A percentile compares a stretch with the other conserved stretches of the same genome.
Evolutionary conservation across 2,329 filamentous ascomycete genomes (phyloP).

Genomic region (Davidsoniella australis): DNA sequence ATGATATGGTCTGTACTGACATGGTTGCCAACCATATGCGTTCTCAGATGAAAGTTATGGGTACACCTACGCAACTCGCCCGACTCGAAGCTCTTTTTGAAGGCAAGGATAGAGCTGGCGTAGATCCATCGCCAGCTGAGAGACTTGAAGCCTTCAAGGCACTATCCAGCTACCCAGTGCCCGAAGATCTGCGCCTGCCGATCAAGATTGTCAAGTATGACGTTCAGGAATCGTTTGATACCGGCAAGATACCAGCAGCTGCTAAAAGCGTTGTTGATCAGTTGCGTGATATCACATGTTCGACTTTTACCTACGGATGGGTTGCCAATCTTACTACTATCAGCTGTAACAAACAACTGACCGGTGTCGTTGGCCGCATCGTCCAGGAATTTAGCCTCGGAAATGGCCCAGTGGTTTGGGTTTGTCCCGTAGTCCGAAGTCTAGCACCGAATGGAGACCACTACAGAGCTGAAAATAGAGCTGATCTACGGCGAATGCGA

Average conservation of each 20-base stretch:
- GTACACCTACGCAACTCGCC: background rate
- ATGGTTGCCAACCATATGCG: background rate
- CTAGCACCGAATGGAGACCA: slow-evolving; percentile 1
- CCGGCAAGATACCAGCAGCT: background rate
- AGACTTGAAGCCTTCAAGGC: slow-evolving; percentile 1
- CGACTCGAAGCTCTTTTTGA: background rate
- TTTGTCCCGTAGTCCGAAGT: slow-evolving; percentile 3
- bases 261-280: background rate
- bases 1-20: background rate
- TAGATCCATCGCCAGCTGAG: background rate
- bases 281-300: background rate
- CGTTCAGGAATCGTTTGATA: background rate
- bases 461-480: background rate
- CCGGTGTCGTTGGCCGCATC: background rate
- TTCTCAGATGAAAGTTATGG: slow-evolving; percentile 5
- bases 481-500: background rate
- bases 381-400: background rate
- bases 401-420: background rate
- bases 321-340: background rate
- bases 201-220: background rate
- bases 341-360: slow-evolving; percentile 3
- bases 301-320: slow-evolving; percentile 4
- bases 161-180: background rate
- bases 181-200: background rate
- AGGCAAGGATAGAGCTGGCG: background rate